Evolutionary conservation across 441 rosid genomes (phyloP), one percentile per base, ranked within the genome.

Genomic region (Geranium incanum): DNA sequence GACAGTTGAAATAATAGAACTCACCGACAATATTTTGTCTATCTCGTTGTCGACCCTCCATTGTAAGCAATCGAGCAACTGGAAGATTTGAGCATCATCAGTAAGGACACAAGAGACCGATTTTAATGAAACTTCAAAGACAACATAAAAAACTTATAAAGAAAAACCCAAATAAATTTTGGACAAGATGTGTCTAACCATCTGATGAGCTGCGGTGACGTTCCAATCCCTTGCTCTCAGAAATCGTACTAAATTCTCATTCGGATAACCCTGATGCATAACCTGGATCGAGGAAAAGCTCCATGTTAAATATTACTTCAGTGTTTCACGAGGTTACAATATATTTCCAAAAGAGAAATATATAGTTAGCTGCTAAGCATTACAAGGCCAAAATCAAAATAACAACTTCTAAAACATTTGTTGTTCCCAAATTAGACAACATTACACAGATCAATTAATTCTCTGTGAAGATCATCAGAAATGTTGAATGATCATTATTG

Each of bases 141-240:
- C 36, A 71, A 66, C 37, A 45, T 16, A 15, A 36, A 43, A 63
- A 43, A 63, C 3, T 39, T 12, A 16, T 6, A 21, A 52, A 11
- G 66, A 50, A 67, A 23, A 70, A 67, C 45, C n/a, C 13, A 23
- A 36, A 33, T 19, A 33, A 39, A 4, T 8, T 18, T 57, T 16
- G 66, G 68, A 66, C 36, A 2, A 59, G 15, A 39, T 65, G 72
- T 63, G 69, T 62, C 76, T 71, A 79, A 86, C 93, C 93, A 88
- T 85, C 83, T 82, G 77, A 74, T 86, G 84, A 33, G 91, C 85
- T 80, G 82, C 87, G 36, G 75, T 71, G 23, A 87, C 87, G 84
- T 84, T 82, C 88, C 88, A 82, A n/a, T 89, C 89, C 68, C 94
- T 86, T 0, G 94, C 94, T 81, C 83, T 89, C 70, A 89, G 90